Evolutionary conservation across 257 asterid species (phyloP), one percentile per base, ranked within the genome.

Genomic region (Paulownia fortunei): DNA sequence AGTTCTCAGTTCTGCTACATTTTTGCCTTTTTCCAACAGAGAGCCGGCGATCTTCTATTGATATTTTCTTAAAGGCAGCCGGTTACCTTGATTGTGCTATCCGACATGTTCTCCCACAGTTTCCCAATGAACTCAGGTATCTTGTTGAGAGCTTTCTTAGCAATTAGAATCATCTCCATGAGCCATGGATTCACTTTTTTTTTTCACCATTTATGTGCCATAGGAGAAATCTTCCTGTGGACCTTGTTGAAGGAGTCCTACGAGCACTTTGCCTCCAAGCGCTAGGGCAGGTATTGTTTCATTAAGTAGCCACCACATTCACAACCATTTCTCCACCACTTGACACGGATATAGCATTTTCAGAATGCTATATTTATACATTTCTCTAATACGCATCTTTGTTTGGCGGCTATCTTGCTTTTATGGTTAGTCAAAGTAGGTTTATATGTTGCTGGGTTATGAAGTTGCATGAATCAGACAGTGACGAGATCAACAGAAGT

Each of bases 11-110:
- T 76, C 26, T 18, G 26, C 44, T 74, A 15, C 63, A 34, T 69
- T 52, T 74, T 16, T 67, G 41, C 78, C 59, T 71, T 78, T 68
- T 8, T 12, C 15, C 76, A 30, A 82, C 94, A 95, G 98, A 95
- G 88, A 87, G 87, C 84, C 88, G 99, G 44, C 87, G 97, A 81
- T 86, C 97, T 84, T 90, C 97, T 55, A 87, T 95, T 82, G 98
- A 95, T 83, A 60, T 92, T 72, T 95, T 95, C 82, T 87, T 95
- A 37, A 95, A 90, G 85, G 99, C 99, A 59, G 99, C 99, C 8
- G 99, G 99, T 73, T 95, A 90, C 88, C 96, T 95, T 84, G 99
- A 95, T 79, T 92, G 97, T 85, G 99, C 99, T 32, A 91, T 95
- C 70, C 89, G 90, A 61, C 96, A 91, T 63, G 97, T 95, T 76